A percentile compares a stretch with the other conserved stretches of the same genome.
These are phyloP conservation scores for Aspergillus sp. DNA, from an alignment of 2,329 filamentous ascomycete species.

Conservation along the genomic window DNA sequence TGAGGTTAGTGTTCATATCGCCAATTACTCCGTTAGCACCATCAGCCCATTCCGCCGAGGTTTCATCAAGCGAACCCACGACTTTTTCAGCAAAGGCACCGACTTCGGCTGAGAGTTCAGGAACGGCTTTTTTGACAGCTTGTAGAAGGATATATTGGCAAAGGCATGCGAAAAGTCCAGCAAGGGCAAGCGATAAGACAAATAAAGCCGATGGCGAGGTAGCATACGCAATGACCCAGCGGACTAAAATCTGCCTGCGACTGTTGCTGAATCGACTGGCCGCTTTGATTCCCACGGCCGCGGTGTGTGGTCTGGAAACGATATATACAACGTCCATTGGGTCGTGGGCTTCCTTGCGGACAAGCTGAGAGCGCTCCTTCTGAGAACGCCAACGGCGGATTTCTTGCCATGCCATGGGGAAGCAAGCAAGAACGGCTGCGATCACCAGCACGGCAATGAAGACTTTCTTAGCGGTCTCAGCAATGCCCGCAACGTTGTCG, in stretches of 20 bases:
- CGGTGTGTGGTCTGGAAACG: conserved; percentile 75
- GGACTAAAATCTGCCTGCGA: conserved; percentile 68
- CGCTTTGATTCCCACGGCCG: conserved; percentile 68
- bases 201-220: conserved; percentile 84
- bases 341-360: conserved; percentile 68
- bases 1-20: conserved; percentile 68
- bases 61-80: conserved; percentile 67
- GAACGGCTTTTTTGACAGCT: conserved; percentile 71
- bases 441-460: conserved; percentile 74
- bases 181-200: conserved; percentile 76
- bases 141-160: conserved; percentile 79
- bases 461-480: conserved; percentile 67
- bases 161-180: conserved; percentile 77
- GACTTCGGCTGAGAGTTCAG: conserved; percentile 71
- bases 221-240: conserved; percentile 86
- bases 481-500: conserved; percentile 64
- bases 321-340: conserved; percentile 88
- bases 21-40: conserved; percentile 73
- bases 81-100: conserved; percentile 78
- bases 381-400: conserved; percentile 73
- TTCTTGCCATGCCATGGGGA: conserved; percentile 79
- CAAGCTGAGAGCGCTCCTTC: conserved; percentile 66
- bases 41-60: conserved; percentile 73
- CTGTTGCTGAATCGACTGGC: conserved; percentile 62
- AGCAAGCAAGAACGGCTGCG: conserved; percentile 69